Evolutionary conservation across 495 filamentous ascomycete genomes (phyloP).

Genomic region (Lasiosphaeria hispida): DNA sequence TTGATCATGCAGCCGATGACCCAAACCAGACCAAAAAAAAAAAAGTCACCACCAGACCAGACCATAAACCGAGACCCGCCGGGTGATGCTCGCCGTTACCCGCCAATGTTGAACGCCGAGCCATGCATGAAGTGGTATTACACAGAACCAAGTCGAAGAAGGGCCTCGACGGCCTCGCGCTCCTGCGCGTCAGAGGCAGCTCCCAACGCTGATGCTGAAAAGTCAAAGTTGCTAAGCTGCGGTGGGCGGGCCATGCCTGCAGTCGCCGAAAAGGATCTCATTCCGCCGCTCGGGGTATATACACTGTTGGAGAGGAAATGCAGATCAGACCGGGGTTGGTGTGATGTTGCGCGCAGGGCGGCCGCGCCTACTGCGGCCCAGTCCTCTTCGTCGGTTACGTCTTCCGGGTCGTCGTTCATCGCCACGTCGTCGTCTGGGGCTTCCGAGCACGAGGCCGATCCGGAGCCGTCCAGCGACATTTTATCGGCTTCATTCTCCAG

Average conservation of each 20-base stretch:
- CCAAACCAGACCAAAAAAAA: slow-evolving; percentile 11
- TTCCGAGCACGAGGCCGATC: slow-evolving; percentile 70
- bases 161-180: slow-evolving; percentile 79
- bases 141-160: slow-evolving; percentile 83
- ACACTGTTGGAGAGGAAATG: slow-evolving; percentile 42
- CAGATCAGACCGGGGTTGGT: slow-evolving; percentile 36
- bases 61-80: slow-evolving; percentile 12
- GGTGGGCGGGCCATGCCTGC: slow-evolving; percentile 49
- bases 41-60: slow-evolving; percentile 14
- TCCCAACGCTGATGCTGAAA: slow-evolving; percentile 45
- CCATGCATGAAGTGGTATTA: slow-evolving; percentile 56
- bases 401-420: slow-evolving; percentile 66
- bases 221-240: slow-evolving; percentile 47
- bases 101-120: slow-evolving; percentile 42
- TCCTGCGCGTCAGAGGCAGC: slow-evolving; percentile 64
- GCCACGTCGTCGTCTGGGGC: slow-evolving; percentile 69
- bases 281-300: slow-evolving; percentile 43
- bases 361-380: slow-evolving; percentile 89
- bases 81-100: slow-evolving; percentile 17
- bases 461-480: slow-evolving; percentile 83
- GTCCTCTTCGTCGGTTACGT: slow-evolving; percentile 95
- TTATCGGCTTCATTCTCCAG: slow-evolving; percentile 87
- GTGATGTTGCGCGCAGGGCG: slow-evolving; percentile 72
- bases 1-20: slow-evolving; percentile 5
- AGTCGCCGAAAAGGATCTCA: slow-evolving; percentile 45